phyloP scores from a whole-genome alignment of 1,139 yeast genomes.

The Hemisphaericaspora subhashii region DNA sequence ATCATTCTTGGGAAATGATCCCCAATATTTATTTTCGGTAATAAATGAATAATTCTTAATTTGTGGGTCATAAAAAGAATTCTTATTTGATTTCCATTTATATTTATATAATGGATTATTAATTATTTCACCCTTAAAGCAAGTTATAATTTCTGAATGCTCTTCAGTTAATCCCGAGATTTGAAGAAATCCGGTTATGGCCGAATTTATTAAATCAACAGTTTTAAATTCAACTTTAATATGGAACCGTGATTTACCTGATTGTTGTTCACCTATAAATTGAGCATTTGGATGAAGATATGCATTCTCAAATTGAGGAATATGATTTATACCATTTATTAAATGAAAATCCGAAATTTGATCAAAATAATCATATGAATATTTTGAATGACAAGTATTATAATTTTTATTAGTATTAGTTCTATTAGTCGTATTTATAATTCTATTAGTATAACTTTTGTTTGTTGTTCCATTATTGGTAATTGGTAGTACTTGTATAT shows the following conservation, averaged over 20 bases:
- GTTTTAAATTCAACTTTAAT: slow-evolving; percentile 71
- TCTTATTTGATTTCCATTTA: slow-evolving; percentile 21
- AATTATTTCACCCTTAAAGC: slow-evolving; percentile 83
- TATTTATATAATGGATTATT: slow-evolving; percentile 47
- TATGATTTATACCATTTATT: slow-evolving; percentile 3
- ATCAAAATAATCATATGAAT: slow-evolving; percentile 13
- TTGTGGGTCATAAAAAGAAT: slow-evolving; percentile 14
- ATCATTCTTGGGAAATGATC: slow-evolving; percentile 66
- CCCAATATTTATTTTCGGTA: slow-evolving; percentile 53
- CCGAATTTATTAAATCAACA: slow-evolving; percentile 62
- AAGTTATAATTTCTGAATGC: slow-evolving; percentile 79
- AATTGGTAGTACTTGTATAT: no score
- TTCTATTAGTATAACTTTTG: background rate
- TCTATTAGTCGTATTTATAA: background rate
- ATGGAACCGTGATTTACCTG: slow-evolving; percentile 66
- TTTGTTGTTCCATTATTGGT: background rate
- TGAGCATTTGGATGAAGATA: slow-evolving; percentile 63
- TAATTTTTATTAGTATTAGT: slow-evolving; percentile 1
- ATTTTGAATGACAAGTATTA: slow-evolving; percentile 4
- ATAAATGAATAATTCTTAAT: slow-evolving; percentile 34
- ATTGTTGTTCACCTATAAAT: slow-evolving; percentile 71
- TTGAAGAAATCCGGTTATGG: slow-evolving; percentile 73
- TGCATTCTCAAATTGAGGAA: slow-evolving; percentile 26
- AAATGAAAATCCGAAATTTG: slow-evolving; percentile 3
- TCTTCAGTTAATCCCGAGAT: slow-evolving; percentile 78